Evolutionary conservation across 108 stramenopile species (phyloP).

Genomic region (Skeletonema costatum): DNA sequence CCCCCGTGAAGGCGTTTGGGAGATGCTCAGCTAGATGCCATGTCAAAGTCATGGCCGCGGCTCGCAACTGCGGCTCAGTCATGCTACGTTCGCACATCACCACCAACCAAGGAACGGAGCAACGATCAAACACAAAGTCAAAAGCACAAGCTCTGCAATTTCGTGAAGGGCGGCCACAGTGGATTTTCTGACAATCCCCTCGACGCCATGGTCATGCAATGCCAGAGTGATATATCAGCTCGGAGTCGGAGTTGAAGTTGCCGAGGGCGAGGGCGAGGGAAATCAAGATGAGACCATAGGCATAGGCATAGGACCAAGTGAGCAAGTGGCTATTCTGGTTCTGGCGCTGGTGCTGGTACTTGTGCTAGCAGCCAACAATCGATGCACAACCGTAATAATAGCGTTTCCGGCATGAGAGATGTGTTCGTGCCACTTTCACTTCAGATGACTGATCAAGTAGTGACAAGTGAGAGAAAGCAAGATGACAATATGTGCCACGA

Average conservation of each 20-base stretch:
- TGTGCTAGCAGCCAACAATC: conserved; percentile 84
- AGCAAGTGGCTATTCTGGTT: conserved; percentile 83
- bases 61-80: conserved; percentile 87
- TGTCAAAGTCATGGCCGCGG: conserved; percentile 89
- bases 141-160: conserved; percentile 72
- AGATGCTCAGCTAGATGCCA: conserved; percentile 91
- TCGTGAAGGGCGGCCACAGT: conserved; percentile 87
- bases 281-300: conserved; percentile 86
- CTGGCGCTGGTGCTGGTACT: conserved; percentile 82
- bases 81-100: conserved; percentile 92
- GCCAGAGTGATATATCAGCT: conserved; percentile 85
- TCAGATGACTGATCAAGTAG: too few relatives aligned
- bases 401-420: background rate
- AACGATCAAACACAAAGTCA: conserved; percentile 80
- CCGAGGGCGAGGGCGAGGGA: conserved; percentile 64
- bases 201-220: conserved; percentile 75
- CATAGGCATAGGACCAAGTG: conserved; percentile 67
- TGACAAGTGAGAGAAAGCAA: too few relatives aligned
- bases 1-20: conserved; percentile 89
- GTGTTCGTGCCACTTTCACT: too few relatives aligned
- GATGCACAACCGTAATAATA: conserved; percentile 84
- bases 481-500: too few relatives aligned
- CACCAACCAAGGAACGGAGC: conserved; percentile 88
- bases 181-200: conserved; percentile 84
- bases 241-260: conserved; percentile 75